These are phyloP conservation scores for Boechera stricta DNA, from an alignment of 345 rosid species.

Conservation along the genomic window DNA sequence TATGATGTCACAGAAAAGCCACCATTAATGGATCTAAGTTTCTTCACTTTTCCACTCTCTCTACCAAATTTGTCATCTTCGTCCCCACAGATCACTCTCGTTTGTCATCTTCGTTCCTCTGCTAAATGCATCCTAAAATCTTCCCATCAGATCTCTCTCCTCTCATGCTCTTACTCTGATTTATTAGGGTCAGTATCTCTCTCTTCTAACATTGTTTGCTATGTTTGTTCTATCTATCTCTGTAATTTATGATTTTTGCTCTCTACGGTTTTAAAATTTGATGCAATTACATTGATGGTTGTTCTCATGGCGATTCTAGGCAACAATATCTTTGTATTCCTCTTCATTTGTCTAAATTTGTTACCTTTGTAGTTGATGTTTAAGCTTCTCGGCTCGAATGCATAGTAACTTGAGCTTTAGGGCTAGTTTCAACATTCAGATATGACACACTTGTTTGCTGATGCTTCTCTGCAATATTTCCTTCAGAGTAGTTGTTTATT, in stretches of 20 bases:
- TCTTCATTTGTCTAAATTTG: no score
- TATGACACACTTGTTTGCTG: neutral
- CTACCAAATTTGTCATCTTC: slow-evolving; percentile 10
- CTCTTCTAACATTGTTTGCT: neutral
- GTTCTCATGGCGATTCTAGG: no score
- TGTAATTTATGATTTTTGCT: neutral
- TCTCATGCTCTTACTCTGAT: neutral
- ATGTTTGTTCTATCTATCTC: neutral
- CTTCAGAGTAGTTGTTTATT: slow-evolving; percentile 3
- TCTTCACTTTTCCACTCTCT: neutral
- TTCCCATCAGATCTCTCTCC: slow-evolving; percentile 7
- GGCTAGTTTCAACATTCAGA: neutral
- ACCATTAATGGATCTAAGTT: slow-evolving; percentile 3
- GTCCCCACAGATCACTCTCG: neutral
- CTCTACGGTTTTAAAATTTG: neutral
- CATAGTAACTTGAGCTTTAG: neutral
- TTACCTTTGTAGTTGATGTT: neutral
- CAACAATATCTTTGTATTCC: no score
- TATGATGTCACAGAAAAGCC: neutral
- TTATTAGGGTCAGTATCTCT: slow-evolving; percentile 5
- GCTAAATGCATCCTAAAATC: neutral
- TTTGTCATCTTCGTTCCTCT: neutral
- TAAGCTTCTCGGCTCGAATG: neutral
- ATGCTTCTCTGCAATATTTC: neutral
- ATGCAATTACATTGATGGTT: no score